Evolutionary conservation across 768 basidiomycete genomes (phyloP).

Genomic region (Auricularia sp.): DNA sequence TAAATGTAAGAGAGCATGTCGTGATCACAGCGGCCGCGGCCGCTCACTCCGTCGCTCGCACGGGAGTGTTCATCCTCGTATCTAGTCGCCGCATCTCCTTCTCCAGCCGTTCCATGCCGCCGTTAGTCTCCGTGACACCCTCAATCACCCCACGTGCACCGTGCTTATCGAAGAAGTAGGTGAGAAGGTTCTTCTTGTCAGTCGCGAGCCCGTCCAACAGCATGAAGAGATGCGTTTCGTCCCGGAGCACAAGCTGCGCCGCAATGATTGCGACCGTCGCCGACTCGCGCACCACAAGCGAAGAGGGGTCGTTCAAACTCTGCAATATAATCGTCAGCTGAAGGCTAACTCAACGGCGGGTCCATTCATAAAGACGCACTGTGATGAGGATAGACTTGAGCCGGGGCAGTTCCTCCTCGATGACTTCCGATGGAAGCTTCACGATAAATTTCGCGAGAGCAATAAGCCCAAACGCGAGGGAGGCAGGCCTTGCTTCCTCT

Average conservation of each 20-base stretch:
- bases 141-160: conserved; percentile 46
- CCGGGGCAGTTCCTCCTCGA: conserved; percentile 80
- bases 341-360: not conserved
- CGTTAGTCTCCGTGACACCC: conserved; percentile 17
- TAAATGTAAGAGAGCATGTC: not conserved
- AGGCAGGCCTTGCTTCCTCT: conserved; percentile 47
- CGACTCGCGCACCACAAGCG: conserved; percentile 74
- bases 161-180: conserved; percentile 85
- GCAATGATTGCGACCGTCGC: conserved; percentile 77
- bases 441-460: conserved; percentile 77
- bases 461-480: conserved; percentile 75
- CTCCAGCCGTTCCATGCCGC: conserved; percentile 60
- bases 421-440: conserved; percentile 69
- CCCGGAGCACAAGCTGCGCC: conserved; percentile 70
- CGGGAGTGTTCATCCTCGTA: conserved; percentile 65
- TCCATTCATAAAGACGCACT: conserved; percentile 29
- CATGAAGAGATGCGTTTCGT: conserved; percentile 74
- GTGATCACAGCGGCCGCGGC: not conserved
- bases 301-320: conserved; percentile 62
- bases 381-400: conserved; percentile 59
- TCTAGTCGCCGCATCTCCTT: conserved; percentile 76
- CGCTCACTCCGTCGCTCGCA: not conserved
- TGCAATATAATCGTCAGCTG: conserved; percentile 17
- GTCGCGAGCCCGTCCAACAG: conserved; percentile 77
- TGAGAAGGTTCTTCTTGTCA: conserved; percentile 83